Conservation (phyloP, 2,329 filamentous ascomycete species). For the Ophiostoma sp. region DNA sequence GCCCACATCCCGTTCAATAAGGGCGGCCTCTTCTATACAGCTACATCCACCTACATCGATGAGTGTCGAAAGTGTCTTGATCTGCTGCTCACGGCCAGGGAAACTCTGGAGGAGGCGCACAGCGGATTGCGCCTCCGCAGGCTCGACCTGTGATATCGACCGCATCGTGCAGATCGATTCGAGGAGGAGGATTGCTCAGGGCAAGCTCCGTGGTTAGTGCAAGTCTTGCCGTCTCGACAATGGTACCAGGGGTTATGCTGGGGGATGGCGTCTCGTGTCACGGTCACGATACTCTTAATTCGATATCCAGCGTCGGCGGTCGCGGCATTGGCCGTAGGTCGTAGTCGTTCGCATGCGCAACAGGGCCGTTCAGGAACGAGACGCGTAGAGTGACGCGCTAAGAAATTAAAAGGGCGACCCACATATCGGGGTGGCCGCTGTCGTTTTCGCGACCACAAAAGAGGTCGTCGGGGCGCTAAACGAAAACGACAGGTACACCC, state of each 20-base stretch:
- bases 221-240: not conserved
- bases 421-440: not conserved
- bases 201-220: not conserved
- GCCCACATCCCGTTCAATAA: too few species aligned
- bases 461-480: not conserved
- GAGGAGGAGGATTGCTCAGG: too few species aligned
- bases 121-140: not conserved
- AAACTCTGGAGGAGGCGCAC: slow-evolving; percentile 46
- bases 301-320: not conserved
- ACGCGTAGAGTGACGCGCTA: slow-evolving; percentile 40
- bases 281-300: not conserved
- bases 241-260: not conserved
- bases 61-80: slow-evolving; percentile 58
- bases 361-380: not conserved
- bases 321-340: not conserved
- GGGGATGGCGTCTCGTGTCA: not conserved
- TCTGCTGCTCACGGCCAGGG: slow-evolving; percentile 60
- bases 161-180: not conserved
- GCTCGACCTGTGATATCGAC: not conserved
- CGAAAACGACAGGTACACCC: not conserved
- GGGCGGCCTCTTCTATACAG: not conserved
- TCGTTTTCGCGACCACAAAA: not conserved
- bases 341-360: not conserved
- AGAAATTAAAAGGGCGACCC: not conserved
- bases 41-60: slow-evolving; percentile 46